phyloP scores from a whole-genome alignment of 1,139 yeast species.

The Meyerozyma carpophila region DNA sequence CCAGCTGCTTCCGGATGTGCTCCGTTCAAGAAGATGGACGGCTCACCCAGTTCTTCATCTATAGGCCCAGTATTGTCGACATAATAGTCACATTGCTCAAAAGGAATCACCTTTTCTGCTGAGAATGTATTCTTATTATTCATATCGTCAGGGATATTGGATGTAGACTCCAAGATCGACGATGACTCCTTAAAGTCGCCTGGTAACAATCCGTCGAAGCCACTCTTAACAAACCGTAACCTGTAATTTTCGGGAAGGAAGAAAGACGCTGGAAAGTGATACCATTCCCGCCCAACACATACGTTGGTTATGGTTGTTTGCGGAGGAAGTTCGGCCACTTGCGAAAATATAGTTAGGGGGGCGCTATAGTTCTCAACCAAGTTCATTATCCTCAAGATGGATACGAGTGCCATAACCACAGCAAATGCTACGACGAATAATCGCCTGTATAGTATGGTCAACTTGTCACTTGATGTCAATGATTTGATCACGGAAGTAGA shows the following conservation, averaged over 20 bases:
- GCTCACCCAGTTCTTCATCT: slow-evolving; percentile 26
- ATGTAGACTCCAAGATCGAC: slow-evolving; percentile 22
- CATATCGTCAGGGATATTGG: slow-evolving; percentile 56
- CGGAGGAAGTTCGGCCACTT: slow-evolving; percentile 4
- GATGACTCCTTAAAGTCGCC: slow-evolving; percentile 65
- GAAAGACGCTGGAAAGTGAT: slow-evolving; percentile 84
- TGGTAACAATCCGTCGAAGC: slow-evolving; percentile 83
- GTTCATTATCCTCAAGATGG: slow-evolving; percentile 33
- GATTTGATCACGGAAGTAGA: background rate
- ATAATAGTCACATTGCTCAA: slow-evolving; percentile 50
- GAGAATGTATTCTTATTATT: slow-evolving; percentile 66
- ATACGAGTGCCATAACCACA: slow-evolving; percentile 16
- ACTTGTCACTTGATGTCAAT: background rate
- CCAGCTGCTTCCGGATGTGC: slow-evolving; percentile 6
- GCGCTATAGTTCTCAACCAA: slow-evolving; percentile 56
- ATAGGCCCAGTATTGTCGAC: slow-evolving; percentile 47
- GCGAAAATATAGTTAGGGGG: slow-evolving; percentile 43
- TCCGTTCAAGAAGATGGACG: slow-evolving; percentile 13
- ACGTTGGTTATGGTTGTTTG: slow-evolving; percentile 37
- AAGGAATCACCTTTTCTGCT: slow-evolving; percentile 39
- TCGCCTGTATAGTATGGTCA: background rate
- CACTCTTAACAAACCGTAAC: slow-evolving; percentile 63
- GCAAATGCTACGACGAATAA: slow-evolving; percentile 8
- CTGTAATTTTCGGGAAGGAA: slow-evolving; percentile 61
- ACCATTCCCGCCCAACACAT: slow-evolving; percentile 94